Percentiles rank a stretch among this genome's conserved stretches.
Conservation (phyloP, 2,329 filamentous ascomycete species). For the Penicillium sp. region DNA sequence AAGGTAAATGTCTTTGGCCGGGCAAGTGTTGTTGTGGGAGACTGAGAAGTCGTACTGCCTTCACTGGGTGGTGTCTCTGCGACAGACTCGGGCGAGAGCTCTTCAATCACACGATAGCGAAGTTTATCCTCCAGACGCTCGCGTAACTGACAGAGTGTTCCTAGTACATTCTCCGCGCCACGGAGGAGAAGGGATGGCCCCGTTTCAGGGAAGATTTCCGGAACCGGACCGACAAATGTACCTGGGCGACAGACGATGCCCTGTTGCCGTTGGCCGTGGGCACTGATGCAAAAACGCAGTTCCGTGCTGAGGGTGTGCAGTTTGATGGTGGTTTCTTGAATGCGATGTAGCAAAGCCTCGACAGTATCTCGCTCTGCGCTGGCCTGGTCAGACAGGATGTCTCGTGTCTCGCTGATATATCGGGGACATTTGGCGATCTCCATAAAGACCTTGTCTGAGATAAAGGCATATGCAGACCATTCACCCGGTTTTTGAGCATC, state of each 20-base stretch:
- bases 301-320: constrained; percentile 22
- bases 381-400: constrained; percentile 17
- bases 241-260: constrained; percentile 31
- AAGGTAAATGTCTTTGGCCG: constrained; percentile 19
- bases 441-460: constrained; percentile 35
- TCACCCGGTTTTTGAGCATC: constrained; percentile 34
- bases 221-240: constrained; percentile 35
- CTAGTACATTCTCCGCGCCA: constrained; percentile 34
- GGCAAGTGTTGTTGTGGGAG: not conserved
- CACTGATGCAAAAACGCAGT: constrained; percentile 29
- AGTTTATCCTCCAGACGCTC: constrained; percentile 26
- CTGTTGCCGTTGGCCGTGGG: constrained; percentile 33
- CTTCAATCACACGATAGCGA: constrained; percentile 19
- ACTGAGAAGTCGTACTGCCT: constrained; percentile 17
- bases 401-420: constrained; percentile 34
- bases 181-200: constrained; percentile 35
- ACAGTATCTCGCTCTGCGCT: constrained; percentile 7
- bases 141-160: constrained; percentile 28
- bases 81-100: constrained; percentile 23
- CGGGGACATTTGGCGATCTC: constrained; percentile 39
- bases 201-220: constrained; percentile 33
- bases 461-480: constrained; percentile 34
- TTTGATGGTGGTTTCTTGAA: constrained; percentile 24
- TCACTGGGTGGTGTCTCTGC: constrained; percentile 20
- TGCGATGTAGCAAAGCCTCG: constrained; percentile 23